Percentiles rank a stretch among this genome's conserved stretches.
phyloP scores from a whole-genome alignment of 257 asterid species.

The Salvia hispanica region DNA sequence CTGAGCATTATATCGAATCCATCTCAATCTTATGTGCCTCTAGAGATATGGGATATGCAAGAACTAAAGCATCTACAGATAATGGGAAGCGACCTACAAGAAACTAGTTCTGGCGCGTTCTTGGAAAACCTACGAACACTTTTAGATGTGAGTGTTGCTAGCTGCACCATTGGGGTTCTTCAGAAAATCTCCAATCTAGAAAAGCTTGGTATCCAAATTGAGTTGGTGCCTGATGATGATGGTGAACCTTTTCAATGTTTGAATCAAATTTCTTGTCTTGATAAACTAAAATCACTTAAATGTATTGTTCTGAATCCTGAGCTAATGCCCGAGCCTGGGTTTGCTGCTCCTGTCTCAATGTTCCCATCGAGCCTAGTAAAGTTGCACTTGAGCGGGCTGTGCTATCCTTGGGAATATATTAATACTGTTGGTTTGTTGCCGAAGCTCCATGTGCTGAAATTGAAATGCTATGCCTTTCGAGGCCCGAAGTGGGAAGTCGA shows the following conservation, averaged over 20 bases:
- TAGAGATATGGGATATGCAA: slow-evolving; percentile 6
- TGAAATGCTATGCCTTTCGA: slow-evolving; percentile 14
- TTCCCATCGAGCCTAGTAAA: slow-evolving; percentile 13
- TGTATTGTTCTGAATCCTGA: slow-evolving; percentile 18
- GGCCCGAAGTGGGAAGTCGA: not conserved
- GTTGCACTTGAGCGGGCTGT: slow-evolving; percentile 17
- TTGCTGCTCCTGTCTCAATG: not conserved
- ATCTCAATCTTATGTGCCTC: not conserved
- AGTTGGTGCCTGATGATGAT: not conserved
- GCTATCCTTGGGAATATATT: slow-evolving; percentile 17
- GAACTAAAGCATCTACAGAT: slow-evolving; percentile 20
- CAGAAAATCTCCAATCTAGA: slow-evolving; percentile 5
- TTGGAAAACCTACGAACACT: not conserved
- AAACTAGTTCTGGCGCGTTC: not conserved
- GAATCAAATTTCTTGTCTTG: not conserved
- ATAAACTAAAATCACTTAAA: too few species aligned
- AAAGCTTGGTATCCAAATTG: slow-evolving; percentile 7
- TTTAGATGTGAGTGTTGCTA: not conserved
- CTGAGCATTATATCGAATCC: not conserved
- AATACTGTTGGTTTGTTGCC: not conserved
- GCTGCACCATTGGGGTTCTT: slow-evolving; percentile 8
- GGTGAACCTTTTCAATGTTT: not conserved
- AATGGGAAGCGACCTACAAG: not conserved
- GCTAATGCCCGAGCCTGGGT: not conserved
- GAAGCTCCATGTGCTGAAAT: slow-evolving; percentile 2